phyloP scores from a whole-genome alignment of 192 early-diverging fungal genomes.

The Rhizophagus prolifer region DNA sequence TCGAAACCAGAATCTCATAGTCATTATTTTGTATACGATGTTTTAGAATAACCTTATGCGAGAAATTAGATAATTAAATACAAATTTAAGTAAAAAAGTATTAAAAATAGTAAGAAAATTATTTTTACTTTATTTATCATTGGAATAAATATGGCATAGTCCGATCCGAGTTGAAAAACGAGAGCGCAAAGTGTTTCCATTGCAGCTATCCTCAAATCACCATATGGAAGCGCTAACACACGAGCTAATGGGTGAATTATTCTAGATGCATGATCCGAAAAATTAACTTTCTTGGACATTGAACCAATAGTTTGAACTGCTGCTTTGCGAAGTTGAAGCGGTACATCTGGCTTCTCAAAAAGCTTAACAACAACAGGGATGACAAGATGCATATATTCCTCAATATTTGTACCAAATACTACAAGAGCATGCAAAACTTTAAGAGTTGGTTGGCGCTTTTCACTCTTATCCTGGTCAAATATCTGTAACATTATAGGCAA shows the following conservation, averaged over 20 bases:
- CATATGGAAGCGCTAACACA: constrained; percentile 55
- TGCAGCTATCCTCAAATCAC: constrained; percentile 58
- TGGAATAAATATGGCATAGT: constrained; percentile 87
- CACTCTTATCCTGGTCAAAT: constrained; percentile 76
- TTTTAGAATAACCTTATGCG: constrained; percentile 48
- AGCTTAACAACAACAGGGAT: constrained; percentile 80
- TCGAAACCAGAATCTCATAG: constrained; percentile 76
- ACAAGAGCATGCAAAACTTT: constrained; percentile 77
- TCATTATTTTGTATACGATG: constrained; percentile 64
- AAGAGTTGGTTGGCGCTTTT: constrained; percentile 59
- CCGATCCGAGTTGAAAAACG: constrained; percentile 79
- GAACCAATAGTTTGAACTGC: constrained; percentile 72
- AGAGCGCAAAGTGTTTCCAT: constrained; percentile 84
- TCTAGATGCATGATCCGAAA: constrained; percentile 82
- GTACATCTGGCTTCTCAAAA: constrained; percentile 72
- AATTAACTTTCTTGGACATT: constrained; percentile 74
- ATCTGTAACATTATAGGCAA: constrained; percentile 83
- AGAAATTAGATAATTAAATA: background rate
- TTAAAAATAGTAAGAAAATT: no score
- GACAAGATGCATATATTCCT: constrained; percentile 90
- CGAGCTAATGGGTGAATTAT: constrained; percentile 84
- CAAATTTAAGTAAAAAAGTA: no score
- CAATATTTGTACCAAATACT: constrained; percentile 82
- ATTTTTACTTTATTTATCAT: constrained; percentile 72
- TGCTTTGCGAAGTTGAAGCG: constrained; percentile 56